Base-by-base conservation (phyloP, 345 rosid genomes). In the Hibiscus trionum region DNA sequence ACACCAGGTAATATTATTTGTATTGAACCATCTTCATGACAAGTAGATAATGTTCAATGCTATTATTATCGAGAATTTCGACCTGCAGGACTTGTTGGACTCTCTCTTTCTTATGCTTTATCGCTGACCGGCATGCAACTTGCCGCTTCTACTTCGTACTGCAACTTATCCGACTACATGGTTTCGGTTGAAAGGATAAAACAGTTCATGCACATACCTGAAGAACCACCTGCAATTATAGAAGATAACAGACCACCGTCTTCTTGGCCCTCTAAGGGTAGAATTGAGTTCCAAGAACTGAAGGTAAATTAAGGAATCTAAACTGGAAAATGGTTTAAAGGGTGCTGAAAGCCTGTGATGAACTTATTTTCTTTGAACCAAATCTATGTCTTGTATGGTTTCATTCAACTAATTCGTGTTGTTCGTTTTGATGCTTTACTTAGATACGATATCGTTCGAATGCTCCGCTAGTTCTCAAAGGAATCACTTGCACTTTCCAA, bases 51-150 rank as follows among this genome's bases (percentile, higher is more conserved):
- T 70, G 17, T 49, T 37, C 17, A 16, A 63, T 16, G 39, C 8
- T 39, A 4, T 59, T 74, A 8, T 70, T 58, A 3, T 44, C 7
- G 10, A 14, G 42, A 60, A 24, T 11, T 24, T 24, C 46, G 2
- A 0, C 76, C 53, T 73, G 75, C 84, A 89, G 94, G 84, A 21
- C 83, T 89, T 19, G 90, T 89, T 19, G 97, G 96, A 4, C 80
- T 91, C 1, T 91, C 96, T 1, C 88, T 91, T 17, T 91, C 97
- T 0, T 89, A 91, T 46, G 96, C 96, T 11, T 76, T 91, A 46
- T n/a, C 93, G 0, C 61, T 91, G 77, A 83, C 87, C 1, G 78
- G 73, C 10, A 80, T 86, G 10, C 90, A 88, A 56, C 82, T 88
- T 46, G 82, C 88, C 66, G 8, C 79, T 71, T 81, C 83, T 3